Evolutionary conservation across 2,329 filamentous ascomycete species (phyloP).

Genomic region (Ceratocystis papillata): DNA sequence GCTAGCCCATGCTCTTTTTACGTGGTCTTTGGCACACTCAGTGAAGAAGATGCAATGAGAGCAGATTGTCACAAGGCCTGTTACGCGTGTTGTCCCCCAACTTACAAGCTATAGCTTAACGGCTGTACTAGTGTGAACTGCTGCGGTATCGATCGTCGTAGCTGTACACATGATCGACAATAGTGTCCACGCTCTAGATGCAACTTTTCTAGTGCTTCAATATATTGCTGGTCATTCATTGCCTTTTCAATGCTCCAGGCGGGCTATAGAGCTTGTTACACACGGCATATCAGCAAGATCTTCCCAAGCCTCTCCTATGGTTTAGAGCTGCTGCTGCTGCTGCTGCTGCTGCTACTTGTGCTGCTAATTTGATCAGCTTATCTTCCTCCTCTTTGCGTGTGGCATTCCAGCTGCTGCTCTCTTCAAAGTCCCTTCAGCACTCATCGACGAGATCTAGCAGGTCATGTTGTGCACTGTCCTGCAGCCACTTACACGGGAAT

Average conservation of each 20-base stretch:
- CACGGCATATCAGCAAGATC: not conserved
- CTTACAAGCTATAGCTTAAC: not conserved
- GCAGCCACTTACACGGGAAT: constrained; percentile 3
- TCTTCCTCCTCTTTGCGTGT: not conserved
- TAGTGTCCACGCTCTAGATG: not conserved
- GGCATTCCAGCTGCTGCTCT: not conserved
- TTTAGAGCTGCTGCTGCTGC: not conserved
- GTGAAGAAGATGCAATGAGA: not conserved
- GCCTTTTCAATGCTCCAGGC: not conserved
- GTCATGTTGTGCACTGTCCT: not conserved
- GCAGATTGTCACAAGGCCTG: not conserved
- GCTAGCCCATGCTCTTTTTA: not conserved
- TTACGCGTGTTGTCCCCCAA: not conserved
- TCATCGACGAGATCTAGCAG: not conserved
- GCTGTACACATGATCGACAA: not conserved
- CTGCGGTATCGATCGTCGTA: constrained; percentile 1
- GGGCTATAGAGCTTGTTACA: not conserved
- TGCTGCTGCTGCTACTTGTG: not conserved
- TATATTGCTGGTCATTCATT: not conserved
- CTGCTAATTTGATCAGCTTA: not conserved
- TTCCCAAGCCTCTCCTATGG: no score
- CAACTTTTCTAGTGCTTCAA: not conserved
- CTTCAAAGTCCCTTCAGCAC: not conserved
- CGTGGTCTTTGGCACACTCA: not conserved
- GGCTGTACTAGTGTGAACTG: constrained; percentile 2